phyloP scores from a whole-genome alignment of 1,284 basidiomycete species.

The Bjerkandera adusta region DNA sequence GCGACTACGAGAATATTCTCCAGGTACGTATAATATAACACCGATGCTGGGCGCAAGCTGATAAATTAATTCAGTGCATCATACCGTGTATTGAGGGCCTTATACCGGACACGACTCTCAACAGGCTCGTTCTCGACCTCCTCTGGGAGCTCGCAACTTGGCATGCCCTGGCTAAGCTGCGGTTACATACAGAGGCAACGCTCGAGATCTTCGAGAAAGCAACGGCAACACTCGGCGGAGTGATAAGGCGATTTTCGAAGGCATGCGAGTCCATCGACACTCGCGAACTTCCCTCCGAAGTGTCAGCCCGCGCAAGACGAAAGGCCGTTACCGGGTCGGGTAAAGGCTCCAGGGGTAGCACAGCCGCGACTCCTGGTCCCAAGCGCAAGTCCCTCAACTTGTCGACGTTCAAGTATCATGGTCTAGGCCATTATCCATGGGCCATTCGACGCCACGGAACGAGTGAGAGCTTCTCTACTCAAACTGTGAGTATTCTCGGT shows the following conservation, averaged over 20 bases:
- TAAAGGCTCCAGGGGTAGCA: no score
- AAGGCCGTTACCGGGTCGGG: constrained; percentile 18
- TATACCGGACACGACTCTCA: constrained; percentile 24
- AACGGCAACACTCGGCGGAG: constrained; percentile 21
- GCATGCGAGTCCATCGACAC: background rate
- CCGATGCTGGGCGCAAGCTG: background rate
- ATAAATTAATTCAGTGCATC: constrained; percentile 26
- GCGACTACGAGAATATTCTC: constrained; percentile 29
- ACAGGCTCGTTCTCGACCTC: constrained; percentile 20
- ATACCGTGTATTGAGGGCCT: constrained; percentile 32
- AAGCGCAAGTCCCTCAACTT: constrained; percentile 6
- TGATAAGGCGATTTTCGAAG: background rate
- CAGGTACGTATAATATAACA: constrained; percentile 20
- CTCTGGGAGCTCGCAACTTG: constrained; percentile 24
- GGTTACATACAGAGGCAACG: constrained; percentile 28
- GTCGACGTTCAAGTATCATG: constrained; percentile 19
- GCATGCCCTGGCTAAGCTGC: constrained; percentile 34
- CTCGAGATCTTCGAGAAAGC: constrained; percentile 20
- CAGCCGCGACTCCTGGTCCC: background rate
- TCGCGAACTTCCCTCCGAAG: background rate
- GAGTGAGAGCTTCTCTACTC: constrained; percentile 21
- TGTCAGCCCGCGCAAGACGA: background rate
- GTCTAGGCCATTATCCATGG: constrained; percentile 15
- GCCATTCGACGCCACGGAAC: constrained; percentile 18
- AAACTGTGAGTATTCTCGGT: constrained; percentile 13